phyloP scores from a whole-genome alignment of 495 filamentous ascomycete genomes.

The Trichoderma parareesei region DNA sequence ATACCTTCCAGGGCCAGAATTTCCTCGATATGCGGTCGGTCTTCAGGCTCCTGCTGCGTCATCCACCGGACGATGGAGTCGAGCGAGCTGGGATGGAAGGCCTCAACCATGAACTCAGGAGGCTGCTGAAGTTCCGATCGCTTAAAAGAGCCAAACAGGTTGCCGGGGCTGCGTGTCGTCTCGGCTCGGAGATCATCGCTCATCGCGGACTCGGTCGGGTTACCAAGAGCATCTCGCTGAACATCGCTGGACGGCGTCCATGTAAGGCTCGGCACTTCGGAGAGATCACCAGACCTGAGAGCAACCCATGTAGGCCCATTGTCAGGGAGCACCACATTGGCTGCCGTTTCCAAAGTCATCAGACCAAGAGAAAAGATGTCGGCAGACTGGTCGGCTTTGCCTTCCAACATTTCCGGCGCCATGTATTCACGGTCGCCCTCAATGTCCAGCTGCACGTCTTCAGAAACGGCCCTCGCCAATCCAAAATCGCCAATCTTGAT shows the following conservation, averaged over 20 bases:
- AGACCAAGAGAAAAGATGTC: slow-evolving; percentile 92
- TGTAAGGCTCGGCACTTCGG: slow-evolving; percentile 75
- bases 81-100: slow-evolving; percentile 57
- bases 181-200: slow-evolving; percentile 4
- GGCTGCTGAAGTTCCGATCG: slow-evolving; percentile 65
- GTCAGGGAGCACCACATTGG: slow-evolving; percentile 83
- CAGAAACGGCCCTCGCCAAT: slow-evolving; percentile 75
- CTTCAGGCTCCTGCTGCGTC: slow-evolving; percentile 65
- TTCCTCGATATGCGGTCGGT: slow-evolving; percentile 66
- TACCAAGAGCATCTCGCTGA: slow-evolving; percentile 66
- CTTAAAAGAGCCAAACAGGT: slow-evolving; percentile 41
- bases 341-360: slow-evolving; percentile 88
- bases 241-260: slow-evolving; percentile 64
- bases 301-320: slow-evolving; percentile 86
- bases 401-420: slow-evolving; percentile 79
- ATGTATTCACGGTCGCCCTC: slow-evolving; percentile 97
- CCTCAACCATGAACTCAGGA: slow-evolving; percentile 78
- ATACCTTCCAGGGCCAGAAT: slow-evolving; percentile 60
- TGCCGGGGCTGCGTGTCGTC: slow-evolving; percentile 25
- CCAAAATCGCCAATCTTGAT: slow-evolving; percentile 97
- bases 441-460: slow-evolving; percentile 65
- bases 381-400: slow-evolving; percentile 77
- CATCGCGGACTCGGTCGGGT: slow-evolving; percentile 27
- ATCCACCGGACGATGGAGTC: slow-evolving; percentile 84
- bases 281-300: slow-evolving; percentile 78